These are phyloP conservation scores for Elsinoe australis DNA, from an alignment of 2,329 filamentous ascomycete genomes.

Conservation along the genomic window DNA sequence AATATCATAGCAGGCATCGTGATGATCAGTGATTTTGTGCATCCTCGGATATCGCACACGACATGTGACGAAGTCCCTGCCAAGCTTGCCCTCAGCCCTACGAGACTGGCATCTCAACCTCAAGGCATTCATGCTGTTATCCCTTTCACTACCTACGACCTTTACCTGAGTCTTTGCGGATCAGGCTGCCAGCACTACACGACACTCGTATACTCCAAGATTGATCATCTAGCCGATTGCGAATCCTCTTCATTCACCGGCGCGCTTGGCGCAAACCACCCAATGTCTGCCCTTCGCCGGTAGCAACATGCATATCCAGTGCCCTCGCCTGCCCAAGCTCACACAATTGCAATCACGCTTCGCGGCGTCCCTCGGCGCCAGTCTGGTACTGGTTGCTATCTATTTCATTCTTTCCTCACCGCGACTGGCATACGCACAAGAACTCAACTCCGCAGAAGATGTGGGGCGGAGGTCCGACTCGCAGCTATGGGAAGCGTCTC, in stretches of 20 bases:
- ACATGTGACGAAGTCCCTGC: slow-evolving; percentile 13
- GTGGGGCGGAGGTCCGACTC: slow-evolving; percentile 38
- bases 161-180: no score
- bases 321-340: slow-evolving; percentile 40
- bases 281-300: slow-evolving; percentile 6
- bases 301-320: slow-evolving; percentile 26
- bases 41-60: no score
- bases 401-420: slow-evolving; percentile 55
- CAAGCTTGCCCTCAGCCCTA: slow-evolving; percentile 7
- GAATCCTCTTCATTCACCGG: background rate
- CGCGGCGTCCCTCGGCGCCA: slow-evolving; percentile 57
- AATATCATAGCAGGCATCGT: no score
- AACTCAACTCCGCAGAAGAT: slow-evolving; percentile 45
- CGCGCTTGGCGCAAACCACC: slow-evolving; percentile 9
- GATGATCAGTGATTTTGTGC: no score
- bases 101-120: slow-evolving; percentile 4
- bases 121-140: background rate
- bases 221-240: background rate
- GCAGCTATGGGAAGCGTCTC: background rate
- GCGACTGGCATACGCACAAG: slow-evolving; percentile 55
- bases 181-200: background rate
- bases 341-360: slow-evolving; percentile 65
- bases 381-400: slow-evolving; percentile 52
- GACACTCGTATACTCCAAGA: no score
- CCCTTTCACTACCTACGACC: background rate